These are phyloP conservation scores for Diophrys sp. DNA, from an alignment of 73 alveolate species.

Conservation along the genomic window DNA sequence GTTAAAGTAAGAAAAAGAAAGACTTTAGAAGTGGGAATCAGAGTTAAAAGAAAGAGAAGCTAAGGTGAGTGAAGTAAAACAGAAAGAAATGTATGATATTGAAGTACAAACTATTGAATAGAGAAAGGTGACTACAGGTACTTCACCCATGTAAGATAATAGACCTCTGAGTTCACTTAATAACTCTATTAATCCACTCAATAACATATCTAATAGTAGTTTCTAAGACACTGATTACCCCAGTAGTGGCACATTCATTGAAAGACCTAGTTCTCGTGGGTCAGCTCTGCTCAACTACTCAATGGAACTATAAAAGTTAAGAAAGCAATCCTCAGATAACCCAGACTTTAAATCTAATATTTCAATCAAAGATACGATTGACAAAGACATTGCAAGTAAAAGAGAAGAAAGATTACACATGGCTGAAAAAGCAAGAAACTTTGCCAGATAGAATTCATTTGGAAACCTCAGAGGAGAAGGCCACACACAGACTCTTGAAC, in stretches of 20 bases:
- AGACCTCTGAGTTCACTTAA: background rate
- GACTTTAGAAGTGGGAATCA: constrained; percentile 47
- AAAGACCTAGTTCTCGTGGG: too few species aligned
- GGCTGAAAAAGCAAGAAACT: too few species aligned
- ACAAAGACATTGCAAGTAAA: too few species aligned
- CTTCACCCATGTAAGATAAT: background rate
- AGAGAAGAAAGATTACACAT: too few species aligned
- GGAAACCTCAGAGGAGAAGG: too few species aligned
- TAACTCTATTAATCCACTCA: background rate
- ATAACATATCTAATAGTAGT: background rate
- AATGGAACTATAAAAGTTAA: background rate
- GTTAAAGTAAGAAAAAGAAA: constrained; percentile 75
- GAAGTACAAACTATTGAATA: background rate
- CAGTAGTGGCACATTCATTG: too few species aligned
- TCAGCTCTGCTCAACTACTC: background rate
- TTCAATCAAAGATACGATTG: too few species aligned
- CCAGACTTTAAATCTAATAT: too few species aligned
- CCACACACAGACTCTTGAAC: too few species aligned
- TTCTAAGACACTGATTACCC: too few species aligned
- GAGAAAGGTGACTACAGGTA: background rate
- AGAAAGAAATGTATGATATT: too few species aligned
- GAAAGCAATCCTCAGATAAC: background rate
- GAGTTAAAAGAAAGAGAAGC: constrained; percentile 23
- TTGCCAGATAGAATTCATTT: too few species aligned
- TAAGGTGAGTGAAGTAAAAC: background rate